Percentiles rank a stretch among this genome's conserved stretches.
These are phyloP conservation scores for Colletotrichum simmondsii DNA, from an alignment of 2,329 filamentous ascomycete species.

Conservation along the genomic window DNA sequence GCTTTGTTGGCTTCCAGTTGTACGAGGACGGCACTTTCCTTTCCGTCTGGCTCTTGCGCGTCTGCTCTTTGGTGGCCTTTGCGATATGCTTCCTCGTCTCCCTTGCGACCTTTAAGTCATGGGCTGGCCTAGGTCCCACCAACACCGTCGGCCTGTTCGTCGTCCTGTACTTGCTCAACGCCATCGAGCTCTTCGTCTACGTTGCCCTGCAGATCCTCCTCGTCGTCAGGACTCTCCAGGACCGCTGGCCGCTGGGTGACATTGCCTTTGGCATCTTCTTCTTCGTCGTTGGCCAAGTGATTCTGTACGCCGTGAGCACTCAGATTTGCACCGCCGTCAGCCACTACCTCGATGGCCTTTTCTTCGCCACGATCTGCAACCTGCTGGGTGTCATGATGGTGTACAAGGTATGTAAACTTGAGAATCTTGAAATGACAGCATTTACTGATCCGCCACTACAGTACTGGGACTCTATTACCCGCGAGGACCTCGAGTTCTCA, in stretches of 20 bases:
- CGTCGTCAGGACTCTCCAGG: constrained; percentile 89
- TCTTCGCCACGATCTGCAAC: constrained; percentile 95
- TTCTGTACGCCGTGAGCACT: constrained; percentile 90
- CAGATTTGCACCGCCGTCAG: constrained; percentile 85
- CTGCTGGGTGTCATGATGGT: constrained; percentile 98
- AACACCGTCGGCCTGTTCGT: constrained; percentile 92
- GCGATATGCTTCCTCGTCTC: constrained; percentile 87
- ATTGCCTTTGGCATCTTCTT: constrained; percentile 92
- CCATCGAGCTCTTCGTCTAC: constrained; percentile 86
- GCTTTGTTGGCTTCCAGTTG: constrained; percentile 97
- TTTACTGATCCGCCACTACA: constrained; percentile 47
- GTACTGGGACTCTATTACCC: constrained; percentile 99
- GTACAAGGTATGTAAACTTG: constrained; percentile 78
- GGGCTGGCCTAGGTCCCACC: constrained; percentile 85
- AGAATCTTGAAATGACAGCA: not conserved
- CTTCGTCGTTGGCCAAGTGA: constrained; percentile 90
- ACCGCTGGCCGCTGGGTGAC: constrained; percentile 94
- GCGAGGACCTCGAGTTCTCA: constrained; percentile 97
- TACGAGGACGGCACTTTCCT: constrained; percentile 97
- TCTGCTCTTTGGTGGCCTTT: constrained; percentile 84
- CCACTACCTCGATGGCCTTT: constrained; percentile 94
- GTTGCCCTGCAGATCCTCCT: constrained; percentile 88
- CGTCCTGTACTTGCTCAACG: constrained; percentile 91
- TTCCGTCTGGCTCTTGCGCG: constrained; percentile 91
- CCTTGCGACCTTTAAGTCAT: constrained; percentile 91